Base-by-base conservation (phyloP, 495 filamentous ascomycete species). In the Penicillium coprophilum region DNA sequence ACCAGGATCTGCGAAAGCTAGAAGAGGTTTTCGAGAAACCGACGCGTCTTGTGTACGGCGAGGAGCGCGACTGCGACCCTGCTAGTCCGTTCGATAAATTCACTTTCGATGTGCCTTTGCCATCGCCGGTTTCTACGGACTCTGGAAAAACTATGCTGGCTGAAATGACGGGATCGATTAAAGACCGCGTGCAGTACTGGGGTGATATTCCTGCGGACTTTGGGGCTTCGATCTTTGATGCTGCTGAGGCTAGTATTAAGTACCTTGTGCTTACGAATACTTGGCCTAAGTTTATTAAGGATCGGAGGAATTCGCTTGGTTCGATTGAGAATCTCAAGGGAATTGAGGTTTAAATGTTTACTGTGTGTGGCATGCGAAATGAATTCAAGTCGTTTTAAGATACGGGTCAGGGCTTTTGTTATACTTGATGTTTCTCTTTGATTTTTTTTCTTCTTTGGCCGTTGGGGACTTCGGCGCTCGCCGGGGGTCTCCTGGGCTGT, bases 211-310 rank as follows among this genome's bases (percentile, higher is more conserved):
- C 83, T 1, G 67, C 65, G 5, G 71, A 61, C 0, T 87, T 88
- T 46, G 73, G 77, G 31, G 67, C 70, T 2, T 59, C 45, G 3
- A 73, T 87, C 21, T 88, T 89, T 47, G 82, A 86, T 48, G 73
- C 65, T 1, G 84, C 85, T 0, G 78, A 87, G 65, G 64, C 72
- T 36, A 82, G 79, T 51, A 82, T 88, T 72, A 87, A 86, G 71
- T 85, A 87, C 58, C 73, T 88, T 19, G 85, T 89, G 2, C 77
- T 86, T 54, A 85, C 82, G 6, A 87, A 88, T 63, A 88, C 86
- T 10, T 89, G 85, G 85, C 82, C 82, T 23, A 86, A 85, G 67
- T 87, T 85, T 40, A 77, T 87, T 41, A 47, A 46, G 49, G 53
- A 48, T 24, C 60, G 53, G 34, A 46, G 65, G 10, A 45, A 27